Percentiles rank a stretch among this genome's conserved stretches.
phyloP scores from a whole-genome alignment of 106 monocot genomes.

The Dendrobium officinale region DNA sequence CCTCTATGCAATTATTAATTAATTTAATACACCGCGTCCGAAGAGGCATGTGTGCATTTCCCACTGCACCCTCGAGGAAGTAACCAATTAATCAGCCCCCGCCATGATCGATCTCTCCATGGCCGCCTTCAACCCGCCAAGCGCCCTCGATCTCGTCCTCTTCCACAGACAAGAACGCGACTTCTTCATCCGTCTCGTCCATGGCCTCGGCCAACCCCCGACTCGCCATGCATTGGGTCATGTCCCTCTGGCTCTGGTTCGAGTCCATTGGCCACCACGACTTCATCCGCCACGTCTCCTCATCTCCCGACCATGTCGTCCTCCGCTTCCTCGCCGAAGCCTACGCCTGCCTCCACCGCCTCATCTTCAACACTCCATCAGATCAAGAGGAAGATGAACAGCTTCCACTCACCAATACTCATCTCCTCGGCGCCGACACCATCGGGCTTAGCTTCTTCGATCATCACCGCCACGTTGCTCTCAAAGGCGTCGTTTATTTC shows the following conservation, averaged over 20 bases:
- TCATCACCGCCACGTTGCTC: constrained; percentile 10
- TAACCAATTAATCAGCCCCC: neutral
- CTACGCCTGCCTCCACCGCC: constrained; percentile 17
- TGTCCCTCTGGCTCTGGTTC: constrained; percentile 70
- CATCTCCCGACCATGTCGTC: constrained; percentile 20
- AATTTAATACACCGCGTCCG: too few species aligned
- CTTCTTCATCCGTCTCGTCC: constrained; percentile 25
- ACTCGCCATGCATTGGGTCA: constrained; percentile 17
- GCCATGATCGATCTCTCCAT: neutral
- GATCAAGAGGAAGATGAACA: neutral
- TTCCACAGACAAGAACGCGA: constrained; percentile 43
- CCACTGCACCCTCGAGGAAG: neutral
- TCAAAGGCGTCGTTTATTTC: constrained; percentile 6
- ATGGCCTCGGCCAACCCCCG: constrained; percentile 11
- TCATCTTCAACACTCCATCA: neutral
- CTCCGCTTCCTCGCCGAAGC: constrained; percentile 36
- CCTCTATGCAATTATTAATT: too few species aligned
- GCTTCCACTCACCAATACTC: constrained; percentile 16
- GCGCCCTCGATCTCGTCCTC: constrained; percentile 27
- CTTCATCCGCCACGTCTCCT: constrained; percentile 44
- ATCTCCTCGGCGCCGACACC: constrained; percentile 19
- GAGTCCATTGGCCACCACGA: constrained; percentile 62
- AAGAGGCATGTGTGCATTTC: neutral
- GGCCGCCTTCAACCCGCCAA: neutral
- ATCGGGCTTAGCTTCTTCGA: constrained; percentile 33